phyloP scores from a whole-genome alignment of 805 yeast species.

The Hanseniaspora lindneri region DNA sequence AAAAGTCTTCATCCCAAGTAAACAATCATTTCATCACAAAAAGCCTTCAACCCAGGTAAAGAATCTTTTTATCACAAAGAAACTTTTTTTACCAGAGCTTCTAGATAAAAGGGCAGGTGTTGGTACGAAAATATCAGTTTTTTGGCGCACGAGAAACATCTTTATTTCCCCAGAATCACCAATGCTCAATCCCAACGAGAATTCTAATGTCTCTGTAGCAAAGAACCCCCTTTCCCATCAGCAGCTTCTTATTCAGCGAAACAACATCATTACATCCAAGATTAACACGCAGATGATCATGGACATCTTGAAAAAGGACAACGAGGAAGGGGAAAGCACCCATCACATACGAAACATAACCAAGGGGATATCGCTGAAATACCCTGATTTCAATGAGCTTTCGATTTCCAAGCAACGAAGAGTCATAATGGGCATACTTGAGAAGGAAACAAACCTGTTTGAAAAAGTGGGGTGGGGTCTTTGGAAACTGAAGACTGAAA shows the following conservation, averaged over 20 bases:
- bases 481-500: slow-evolving; percentile 55
- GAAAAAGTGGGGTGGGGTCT: slow-evolving; percentile 98
- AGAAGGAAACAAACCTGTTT: slow-evolving; percentile 54
- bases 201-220: no score
- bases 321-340: not conserved
- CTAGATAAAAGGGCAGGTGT: no score
- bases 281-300: slow-evolving; percentile 30
- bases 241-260: not conserved
- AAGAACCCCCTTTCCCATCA: not conserved
- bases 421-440: slow-evolving; percentile 79
- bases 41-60: no score
- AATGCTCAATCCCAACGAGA: no score
- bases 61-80: no score
- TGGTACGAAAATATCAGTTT: no score
- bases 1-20: no score
- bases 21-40: no score
- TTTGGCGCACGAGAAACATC: no score
- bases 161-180: no score
- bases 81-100: no score
- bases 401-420: slow-evolving; percentile 82
- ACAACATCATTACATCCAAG: slow-evolving; percentile 13
- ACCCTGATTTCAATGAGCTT: slow-evolving; percentile 65
- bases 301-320: slow-evolving; percentile 30
- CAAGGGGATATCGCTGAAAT: slow-evolving; percentile 57
- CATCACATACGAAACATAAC: slow-evolving; percentile 73